Conservation (phyloP, 192 early-diverging fungal species). For the Umbelopsis sp. region DNA sequence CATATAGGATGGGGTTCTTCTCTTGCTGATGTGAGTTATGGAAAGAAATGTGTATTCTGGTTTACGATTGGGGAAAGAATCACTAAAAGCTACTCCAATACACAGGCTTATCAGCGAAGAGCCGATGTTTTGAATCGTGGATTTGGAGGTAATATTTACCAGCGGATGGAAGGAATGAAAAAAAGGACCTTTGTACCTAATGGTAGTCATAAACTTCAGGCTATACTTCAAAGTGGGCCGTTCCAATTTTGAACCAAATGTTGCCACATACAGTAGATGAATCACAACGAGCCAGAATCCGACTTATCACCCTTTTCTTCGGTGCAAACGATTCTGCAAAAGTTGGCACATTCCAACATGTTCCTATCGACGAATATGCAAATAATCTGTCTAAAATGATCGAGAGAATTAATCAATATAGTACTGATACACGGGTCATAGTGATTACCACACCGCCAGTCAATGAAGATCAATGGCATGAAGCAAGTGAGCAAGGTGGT, state of each 20-base stretch:
- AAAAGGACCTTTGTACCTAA: background rate
- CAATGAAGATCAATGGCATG: slow-evolving; percentile 52
- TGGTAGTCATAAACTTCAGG: slow-evolving; percentile 35
- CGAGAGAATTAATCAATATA: slow-evolving; percentile 51
- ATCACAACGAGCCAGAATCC: slow-evolving; percentile 37
- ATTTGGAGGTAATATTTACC: slow-evolving; percentile 59
- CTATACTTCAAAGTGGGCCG: slow-evolving; percentile 66
- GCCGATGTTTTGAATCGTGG: slow-evolving; percentile 82
- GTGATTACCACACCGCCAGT: slow-evolving; percentile 72
- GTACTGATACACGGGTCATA: slow-evolving; percentile 62
- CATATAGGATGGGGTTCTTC: slow-evolving; percentile 23
- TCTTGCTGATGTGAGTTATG: slow-evolving; percentile 26
- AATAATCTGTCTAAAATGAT: slow-evolving; percentile 64
- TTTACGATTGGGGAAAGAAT: slow-evolving; percentile 22
- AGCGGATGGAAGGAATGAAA: background rate
- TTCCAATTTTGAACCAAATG: slow-evolving; percentile 53
- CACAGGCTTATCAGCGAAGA: slow-evolving; percentile 62
- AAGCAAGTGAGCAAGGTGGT: slow-evolving; percentile 28
- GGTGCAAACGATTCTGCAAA: slow-evolving; percentile 81
- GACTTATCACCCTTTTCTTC: slow-evolving; percentile 70
- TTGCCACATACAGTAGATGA: slow-evolving; percentile 41
- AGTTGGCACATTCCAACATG: slow-evolving; percentile 49
- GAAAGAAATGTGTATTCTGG: background rate
- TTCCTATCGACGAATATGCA: slow-evolving; percentile 56
- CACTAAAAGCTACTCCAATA: slow-evolving; percentile 52